Evolutionary conservation across 2,329 filamentous ascomycete genomes (phyloP), one percentile per base, ranked within the genome.

Genomic region (Cladosporium sp.): DNA sequence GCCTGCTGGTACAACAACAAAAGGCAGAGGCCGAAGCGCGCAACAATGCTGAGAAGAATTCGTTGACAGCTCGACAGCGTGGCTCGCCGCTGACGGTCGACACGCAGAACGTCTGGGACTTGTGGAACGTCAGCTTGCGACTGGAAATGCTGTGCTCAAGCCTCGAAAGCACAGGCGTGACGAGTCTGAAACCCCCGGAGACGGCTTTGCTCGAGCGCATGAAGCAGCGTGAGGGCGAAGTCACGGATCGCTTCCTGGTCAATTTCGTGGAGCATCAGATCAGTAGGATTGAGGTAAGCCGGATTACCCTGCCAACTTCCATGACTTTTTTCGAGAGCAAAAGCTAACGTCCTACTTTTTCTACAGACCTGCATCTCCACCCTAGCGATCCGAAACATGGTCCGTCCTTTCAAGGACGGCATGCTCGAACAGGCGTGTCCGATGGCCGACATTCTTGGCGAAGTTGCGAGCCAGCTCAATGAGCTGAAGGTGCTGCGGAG

Each of bases 251-350:
- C 62, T 94, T 96, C 78, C 81, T 98, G 78, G 80, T 96, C 64
- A 93, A 92, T 74, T 92, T 99, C 74, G 86, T 98, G 77, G 93
- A 96, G 76, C 93, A 98, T 76, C 93, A 97, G 84, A 91, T 99
- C 71, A 93, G 91, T 76, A 88, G 95, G 74, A 96, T 99, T 76
- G 95, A 99, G 88, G 93, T 96, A 83, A 79, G 89, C 80, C 58
- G n/a, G 11, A 13, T n/a, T 7, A 21, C n/a, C 8, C n/a, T 21
- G 5, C 11, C 21, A n/a, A 32, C 6, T 2, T 57, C 7, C 13
- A 34, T 16, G 18, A 21, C 10, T 5, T 21, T 46, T 21, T 13
- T n/a, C n/a, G 8, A 16, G 25, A 58, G 13, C 16, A 43, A 7
- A 58, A 26, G 56, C 32, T 34, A 30, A 57, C 34, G 5, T 39